Conservation (phyloP, 257 asterid species). For the Perilla frutescens region DNA sequence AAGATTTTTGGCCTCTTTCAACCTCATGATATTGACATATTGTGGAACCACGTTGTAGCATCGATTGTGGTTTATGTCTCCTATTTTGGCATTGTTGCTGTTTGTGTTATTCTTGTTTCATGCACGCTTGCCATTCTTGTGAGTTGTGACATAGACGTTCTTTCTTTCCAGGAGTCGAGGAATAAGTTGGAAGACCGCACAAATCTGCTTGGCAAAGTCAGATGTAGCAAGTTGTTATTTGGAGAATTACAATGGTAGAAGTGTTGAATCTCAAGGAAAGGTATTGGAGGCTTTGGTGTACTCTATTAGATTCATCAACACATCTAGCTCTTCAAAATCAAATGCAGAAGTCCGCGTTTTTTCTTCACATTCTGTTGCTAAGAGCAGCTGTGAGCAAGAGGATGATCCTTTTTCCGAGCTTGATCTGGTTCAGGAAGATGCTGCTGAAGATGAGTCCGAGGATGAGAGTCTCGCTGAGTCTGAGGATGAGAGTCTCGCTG, state of each 20-base stretch:
- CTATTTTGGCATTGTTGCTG: no score
- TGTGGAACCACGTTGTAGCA: no score
- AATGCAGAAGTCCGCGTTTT: constrained; percentile 35
- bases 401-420: not conserved
- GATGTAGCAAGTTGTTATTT: constrained; percentile 41
- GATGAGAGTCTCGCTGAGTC: constrained; percentile 41
- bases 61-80: no score
- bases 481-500: constrained; percentile 46
- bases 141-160: not conserved
- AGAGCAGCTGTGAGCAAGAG: constrained; percentile 53
- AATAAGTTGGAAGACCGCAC: constrained; percentile 38
- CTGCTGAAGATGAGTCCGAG: constrained; percentile 39
- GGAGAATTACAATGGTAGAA: constrained; percentile 38
- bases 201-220: constrained; percentile 35
- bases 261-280: constrained; percentile 33
- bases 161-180: constrained; percentile 56
- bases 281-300: constrained; percentile 33
- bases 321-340: constrained; percentile 36
- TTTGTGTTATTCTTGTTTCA: not conserved
- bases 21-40: no score
- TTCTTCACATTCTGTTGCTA: constrained; percentile 60
- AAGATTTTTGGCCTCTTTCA: no score
- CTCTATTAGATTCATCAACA: constrained; percentile 40
- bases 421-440: not conserved
- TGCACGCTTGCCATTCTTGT: not conserved